These are phyloP conservation scores for Funneliformis caledonium DNA, from an alignment of 371 early-diverging fungal genomes.

Conservation along the genomic window DNA sequence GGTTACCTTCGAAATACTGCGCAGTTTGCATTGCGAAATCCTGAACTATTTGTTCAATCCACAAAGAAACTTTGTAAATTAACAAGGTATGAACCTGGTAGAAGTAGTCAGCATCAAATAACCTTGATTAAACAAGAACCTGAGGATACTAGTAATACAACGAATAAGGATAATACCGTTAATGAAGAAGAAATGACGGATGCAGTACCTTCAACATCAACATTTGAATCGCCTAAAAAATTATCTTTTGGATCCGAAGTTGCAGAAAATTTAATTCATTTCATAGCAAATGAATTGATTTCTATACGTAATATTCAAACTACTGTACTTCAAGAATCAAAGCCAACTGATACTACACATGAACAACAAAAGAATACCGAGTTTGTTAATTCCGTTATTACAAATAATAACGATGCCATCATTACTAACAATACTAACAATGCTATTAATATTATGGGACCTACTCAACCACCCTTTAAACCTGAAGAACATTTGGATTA, in stretches of 20 bases:
- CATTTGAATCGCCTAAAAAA: constrained; percentile 25
- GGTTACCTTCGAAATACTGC: constrained; percentile 74
- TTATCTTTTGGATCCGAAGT: constrained; percentile 15
- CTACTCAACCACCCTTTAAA: constrained; percentile 35
- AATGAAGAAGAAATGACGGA: constrained; percentile 39
- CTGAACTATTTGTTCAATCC: constrained; percentile 71
- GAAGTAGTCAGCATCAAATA: constrained; percentile 58
- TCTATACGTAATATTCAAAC: constrained; percentile 14
- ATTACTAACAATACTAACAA: constrained; percentile 24
- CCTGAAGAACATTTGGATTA: constrained; percentile 44
- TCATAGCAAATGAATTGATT: constrained; percentile 33
- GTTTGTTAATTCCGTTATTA: not conserved
- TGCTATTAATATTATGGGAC: constrained; percentile 41
- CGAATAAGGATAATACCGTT: constrained; percentile 42
- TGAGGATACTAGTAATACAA: constrained; percentile 16
- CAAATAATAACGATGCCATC: not conserved
- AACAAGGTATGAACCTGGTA: constrained; percentile 62
- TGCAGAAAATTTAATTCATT: constrained; percentile 24
- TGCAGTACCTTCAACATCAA: constrained; percentile 29
- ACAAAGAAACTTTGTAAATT: constrained; percentile 69
- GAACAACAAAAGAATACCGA: not conserved
- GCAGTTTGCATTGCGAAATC: constrained; percentile 76
- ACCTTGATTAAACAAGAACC: constrained; percentile 44
- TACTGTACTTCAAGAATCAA: not conserved
- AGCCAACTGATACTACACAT: not conserved